phyloP scores from a whole-genome alignment of 1,139 yeast species.

The Candida mesenterica region DNA sequence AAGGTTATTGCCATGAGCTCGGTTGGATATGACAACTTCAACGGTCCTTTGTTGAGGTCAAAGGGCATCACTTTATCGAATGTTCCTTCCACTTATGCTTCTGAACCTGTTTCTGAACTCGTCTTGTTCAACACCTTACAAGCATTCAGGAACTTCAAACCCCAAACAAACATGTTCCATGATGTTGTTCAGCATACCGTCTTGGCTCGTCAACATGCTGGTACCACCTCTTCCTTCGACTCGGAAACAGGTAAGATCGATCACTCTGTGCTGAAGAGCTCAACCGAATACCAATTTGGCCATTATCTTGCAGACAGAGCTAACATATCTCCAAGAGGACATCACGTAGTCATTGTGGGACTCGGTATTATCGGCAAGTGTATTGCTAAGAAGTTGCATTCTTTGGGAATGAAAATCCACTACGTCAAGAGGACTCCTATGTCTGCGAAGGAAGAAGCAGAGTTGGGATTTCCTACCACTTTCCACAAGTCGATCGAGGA shows the following conservation, averaged over 20 bases:
- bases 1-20: constrained; percentile 63
- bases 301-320: constrained; percentile 37
- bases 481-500: constrained; percentile 31
- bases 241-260: constrained; percentile 35
- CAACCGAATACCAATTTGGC: constrained; percentile 40
- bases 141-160: constrained; percentile 59
- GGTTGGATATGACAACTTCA: constrained; percentile 68
- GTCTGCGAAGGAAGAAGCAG: constrained; percentile 30
- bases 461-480: constrained; percentile 44
- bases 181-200: constrained; percentile 38
- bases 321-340: constrained; percentile 53
- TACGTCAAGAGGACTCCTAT: constrained; percentile 60
- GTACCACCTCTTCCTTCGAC: constrained; percentile 33
- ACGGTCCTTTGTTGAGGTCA: constrained; percentile 37
- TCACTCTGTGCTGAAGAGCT: constrained; percentile 23
- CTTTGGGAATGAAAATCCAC: constrained; percentile 65
- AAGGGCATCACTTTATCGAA: constrained; percentile 59
- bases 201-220: constrained; percentile 36
- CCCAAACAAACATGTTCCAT: constrained; percentile 44
- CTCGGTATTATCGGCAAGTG: constrained; percentile 75
- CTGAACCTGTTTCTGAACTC: constrained; percentile 76
- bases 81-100: constrained; percentile 60
- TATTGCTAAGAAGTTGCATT: constrained; percentile 55
- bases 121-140: constrained; percentile 60
- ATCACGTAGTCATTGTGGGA: constrained; percentile 67